A percentile compares a stretch with the other conserved stretches of the same genome.
phyloP scores from a whole-genome alignment of 495 filamentous ascomycete species.

The Polyplosphaeria fusca region DNA sequence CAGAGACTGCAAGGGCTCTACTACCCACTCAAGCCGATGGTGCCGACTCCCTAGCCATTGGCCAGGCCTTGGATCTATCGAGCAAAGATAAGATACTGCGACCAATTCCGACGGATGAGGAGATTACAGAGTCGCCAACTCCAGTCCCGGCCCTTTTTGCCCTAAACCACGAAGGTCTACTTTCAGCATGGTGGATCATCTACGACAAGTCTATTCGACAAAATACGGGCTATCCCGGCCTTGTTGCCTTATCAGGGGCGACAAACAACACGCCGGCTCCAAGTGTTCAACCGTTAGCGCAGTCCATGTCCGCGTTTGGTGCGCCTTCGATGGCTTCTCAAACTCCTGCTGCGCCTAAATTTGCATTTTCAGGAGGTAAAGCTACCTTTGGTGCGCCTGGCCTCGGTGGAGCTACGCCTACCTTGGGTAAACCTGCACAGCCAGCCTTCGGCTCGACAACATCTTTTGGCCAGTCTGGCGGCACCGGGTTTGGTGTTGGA shows the following conservation, averaged over 20 bases:
- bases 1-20: no score
- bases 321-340: constrained; percentile 32
- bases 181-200: constrained; percentile 85
- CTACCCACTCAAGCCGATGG: constrained; percentile 36
- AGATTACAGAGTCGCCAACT: constrained; percentile 69
- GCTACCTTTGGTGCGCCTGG: constrained; percentile 40
- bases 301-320: constrained; percentile 38
- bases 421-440: background rate
- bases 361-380: background rate
- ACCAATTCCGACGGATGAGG: constrained; percentile 69
- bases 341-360: background rate
- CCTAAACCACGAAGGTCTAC: constrained; percentile 82
- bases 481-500: constrained; percentile 52
- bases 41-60: constrained; percentile 63
- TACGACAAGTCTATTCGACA: constrained; percentile 81
- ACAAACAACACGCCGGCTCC: background rate
- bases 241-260: constrained; percentile 40
- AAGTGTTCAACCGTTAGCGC: constrained; percentile 19
- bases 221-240: constrained; percentile 66
- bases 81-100: constrained; percentile 70
- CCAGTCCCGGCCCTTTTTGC: constrained; percentile 85
- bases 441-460: constrained; percentile 23
- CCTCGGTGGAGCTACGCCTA: constrained; percentile 38
- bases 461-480: constrained; percentile 29
- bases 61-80: constrained; percentile 77